Evolutionary conservation across 78 protist species (phyloP).

Genomic region (Emiliania huxleyi): DNA sequence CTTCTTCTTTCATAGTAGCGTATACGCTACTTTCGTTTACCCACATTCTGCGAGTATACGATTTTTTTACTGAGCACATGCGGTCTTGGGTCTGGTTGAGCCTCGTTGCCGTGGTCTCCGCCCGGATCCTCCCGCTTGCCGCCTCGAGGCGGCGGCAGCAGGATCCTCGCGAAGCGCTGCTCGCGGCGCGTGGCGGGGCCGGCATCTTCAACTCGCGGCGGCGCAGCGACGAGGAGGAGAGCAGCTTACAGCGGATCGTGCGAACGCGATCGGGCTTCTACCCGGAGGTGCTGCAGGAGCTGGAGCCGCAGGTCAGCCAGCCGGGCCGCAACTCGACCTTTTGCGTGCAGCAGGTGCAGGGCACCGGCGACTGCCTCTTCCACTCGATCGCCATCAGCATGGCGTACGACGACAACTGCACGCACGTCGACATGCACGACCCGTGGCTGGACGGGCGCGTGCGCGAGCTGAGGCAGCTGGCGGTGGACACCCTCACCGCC

Average conservation of each 20-base stretch:
- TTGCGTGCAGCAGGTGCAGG: conserved; percentile 12
- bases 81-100: too few relatives aligned
- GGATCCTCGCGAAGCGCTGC: too few relatives aligned
- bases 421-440: not conserved
- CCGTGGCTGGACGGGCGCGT: not conserved
- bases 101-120: too few relatives aligned
- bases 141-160: too few relatives aligned
- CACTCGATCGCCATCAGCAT: conserved; percentile 3
- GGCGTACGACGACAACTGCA: not conserved
- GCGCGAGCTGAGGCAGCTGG: not conserved
- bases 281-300: not conserved
- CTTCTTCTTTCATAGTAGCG: too few relatives aligned
- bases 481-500: not conserved
- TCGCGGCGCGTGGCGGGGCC: not conserved
- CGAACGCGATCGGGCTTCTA: not conserved
- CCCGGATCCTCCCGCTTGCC: too few relatives aligned
- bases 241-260: not conserved
- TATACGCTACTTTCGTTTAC: too few relatives aligned
- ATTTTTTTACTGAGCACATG: too few relatives aligned
- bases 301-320: not conserved
- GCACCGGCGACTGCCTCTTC: conserved; percentile 19
- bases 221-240: not conserved
- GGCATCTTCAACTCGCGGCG: not conserved
- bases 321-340: not conserved
- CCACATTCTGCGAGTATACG: too few relatives aligned